A percentile compares a stretch with the other conserved stretches of the same genome.
phyloP scores from a whole-genome alignment of 1,139 yeast genomes.

The Candida gigantensis region DNA sequence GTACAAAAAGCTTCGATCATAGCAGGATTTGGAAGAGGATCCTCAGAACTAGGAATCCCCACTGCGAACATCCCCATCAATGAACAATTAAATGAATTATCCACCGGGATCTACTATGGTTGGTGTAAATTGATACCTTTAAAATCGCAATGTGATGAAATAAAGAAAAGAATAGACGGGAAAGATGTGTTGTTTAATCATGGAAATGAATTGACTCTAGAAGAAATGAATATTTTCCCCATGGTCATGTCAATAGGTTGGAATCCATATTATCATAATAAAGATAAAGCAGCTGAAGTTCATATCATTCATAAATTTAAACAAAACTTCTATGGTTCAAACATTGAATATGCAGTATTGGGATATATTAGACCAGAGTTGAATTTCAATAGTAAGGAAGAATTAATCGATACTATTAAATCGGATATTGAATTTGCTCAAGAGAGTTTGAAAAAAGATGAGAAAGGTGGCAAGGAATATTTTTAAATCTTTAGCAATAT shows the following conservation, averaged over 20 bases:
- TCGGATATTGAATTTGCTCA: constrained; percentile 73
- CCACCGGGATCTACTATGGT: constrained; percentile 92
- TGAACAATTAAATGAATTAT: constrained; percentile 46
- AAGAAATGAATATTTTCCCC: constrained; percentile 57
- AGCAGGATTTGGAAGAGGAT: constrained; percentile 95
- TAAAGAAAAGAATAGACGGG: constrained; percentile 38
- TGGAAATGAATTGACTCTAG: constrained; percentile 50
- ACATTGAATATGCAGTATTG: constrained; percentile 63
- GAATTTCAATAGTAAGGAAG: constrained; percentile 83
- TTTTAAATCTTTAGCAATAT: too few species aligned
- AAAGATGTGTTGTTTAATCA: constrained; percentile 54
- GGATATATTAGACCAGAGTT: constrained; percentile 94
- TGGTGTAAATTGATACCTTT: constrained; percentile 53
- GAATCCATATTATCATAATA: constrained; percentile 89
- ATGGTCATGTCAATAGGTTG: constrained; percentile 96
- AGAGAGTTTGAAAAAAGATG: constrained; percentile 37
- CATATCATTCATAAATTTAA: constrained; percentile 79
- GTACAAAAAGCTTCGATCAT: constrained; percentile 57
- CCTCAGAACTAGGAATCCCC: constrained; percentile 90
- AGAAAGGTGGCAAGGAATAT: constrained; percentile 3
- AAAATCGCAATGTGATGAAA: constrained; percentile 9
- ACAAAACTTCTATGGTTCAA: constrained; percentile 79
- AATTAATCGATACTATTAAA: constrained; percentile 81
- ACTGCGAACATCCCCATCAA: constrained; percentile 86
- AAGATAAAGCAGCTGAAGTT: constrained; percentile 78